phyloP scores from a whole-genome alignment of 768 basidiomycete species.

The Crepidotus variabilis region DNA sequence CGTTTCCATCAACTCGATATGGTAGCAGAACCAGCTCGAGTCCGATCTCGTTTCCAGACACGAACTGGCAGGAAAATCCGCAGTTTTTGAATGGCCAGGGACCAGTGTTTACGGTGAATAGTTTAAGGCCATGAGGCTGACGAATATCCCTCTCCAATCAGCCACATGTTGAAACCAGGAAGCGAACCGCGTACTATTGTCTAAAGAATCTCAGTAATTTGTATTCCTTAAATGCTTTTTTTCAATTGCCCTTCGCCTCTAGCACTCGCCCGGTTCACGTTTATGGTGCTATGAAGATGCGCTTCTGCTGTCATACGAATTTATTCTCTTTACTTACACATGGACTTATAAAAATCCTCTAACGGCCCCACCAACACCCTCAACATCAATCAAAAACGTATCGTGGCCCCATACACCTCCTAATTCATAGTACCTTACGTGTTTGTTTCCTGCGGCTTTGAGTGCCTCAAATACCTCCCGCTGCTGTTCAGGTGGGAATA shows the following conservation, averaged over 20 bases:
- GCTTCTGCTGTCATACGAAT: no score
- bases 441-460: constrained; percentile 81
- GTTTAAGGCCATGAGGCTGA: background rate
- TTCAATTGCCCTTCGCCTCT: no score
- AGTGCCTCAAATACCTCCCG: constrained; percentile 91
- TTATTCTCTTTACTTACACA: no score
- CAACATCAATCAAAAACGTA: constrained; percentile 90
- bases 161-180: background rate
- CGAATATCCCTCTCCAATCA: background rate
- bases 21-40: background rate
- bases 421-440: constrained; percentile 94
- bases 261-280: no score
- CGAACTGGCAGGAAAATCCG: background rate
- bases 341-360: constrained; percentile 64
- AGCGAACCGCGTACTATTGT: background rate
- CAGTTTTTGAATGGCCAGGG: background rate
- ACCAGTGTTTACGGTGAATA: background rate
- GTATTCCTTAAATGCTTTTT: no score
- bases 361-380: constrained; percentile 89
- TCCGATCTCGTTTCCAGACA: background rate
- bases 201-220: no score
- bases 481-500: constrained; percentile 97
- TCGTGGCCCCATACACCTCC: constrained; percentile 99
- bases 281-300: no score
- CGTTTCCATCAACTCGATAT: background rate